A percentile compares a stretch with the other conserved stretches of the same genome.
phyloP scores from a whole-genome alignment of 345 rosid species.

The Camelina laxa region DNA sequence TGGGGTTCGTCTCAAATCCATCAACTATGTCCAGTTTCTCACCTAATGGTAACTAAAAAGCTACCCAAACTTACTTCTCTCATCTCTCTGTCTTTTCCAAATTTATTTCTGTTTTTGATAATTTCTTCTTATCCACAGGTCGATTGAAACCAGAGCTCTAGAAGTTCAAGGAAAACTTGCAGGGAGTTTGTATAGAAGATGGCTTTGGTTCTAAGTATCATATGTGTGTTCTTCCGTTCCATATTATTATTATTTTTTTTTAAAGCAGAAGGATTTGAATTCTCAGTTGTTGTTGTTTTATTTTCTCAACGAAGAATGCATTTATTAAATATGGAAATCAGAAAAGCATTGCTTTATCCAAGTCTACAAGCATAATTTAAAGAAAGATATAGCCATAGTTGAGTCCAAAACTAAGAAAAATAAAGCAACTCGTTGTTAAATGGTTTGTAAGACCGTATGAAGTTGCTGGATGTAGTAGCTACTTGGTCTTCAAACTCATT shows the following conservation, averaged over 20 bases:
- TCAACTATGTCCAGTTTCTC: conserved; percentile 63
- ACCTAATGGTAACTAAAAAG: conserved; percentile 54
- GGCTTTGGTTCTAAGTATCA: conserved; percentile 34
- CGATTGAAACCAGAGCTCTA: conserved; percentile 75
- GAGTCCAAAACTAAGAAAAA: background rate
- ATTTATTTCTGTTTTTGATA: background rate
- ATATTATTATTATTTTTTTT: conserved; percentile 12
- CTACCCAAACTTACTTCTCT: conserved; percentile 21
- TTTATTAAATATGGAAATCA: conserved; percentile 30
- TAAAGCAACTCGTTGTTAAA: background rate
- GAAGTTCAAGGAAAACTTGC: conserved; percentile 32
- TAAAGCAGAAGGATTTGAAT: conserved; percentile 37
- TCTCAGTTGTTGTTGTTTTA: conserved; percentile 35
- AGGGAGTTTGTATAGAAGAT: conserved; percentile 45
- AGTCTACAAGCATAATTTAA: background rate
- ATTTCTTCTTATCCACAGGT: conserved; percentile 39
- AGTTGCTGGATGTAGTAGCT: too few species aligned
- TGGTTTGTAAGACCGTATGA: too few species aligned
- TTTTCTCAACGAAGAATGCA: conserved; percentile 34
- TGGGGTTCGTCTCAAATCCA: conserved; percentile 69
- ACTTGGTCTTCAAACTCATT: too few species aligned
- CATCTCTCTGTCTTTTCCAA: background rate
- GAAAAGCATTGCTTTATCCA: background rate
- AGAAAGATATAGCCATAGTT: background rate
- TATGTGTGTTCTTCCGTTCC: conserved; percentile 34